A percentile compares a stretch with the other conserved stretches of the same genome.
Evolutionary conservation across 1,284 basidiomycete genomes (phyloP).

Genomic region (Ceratobasidium sp.): DNA sequence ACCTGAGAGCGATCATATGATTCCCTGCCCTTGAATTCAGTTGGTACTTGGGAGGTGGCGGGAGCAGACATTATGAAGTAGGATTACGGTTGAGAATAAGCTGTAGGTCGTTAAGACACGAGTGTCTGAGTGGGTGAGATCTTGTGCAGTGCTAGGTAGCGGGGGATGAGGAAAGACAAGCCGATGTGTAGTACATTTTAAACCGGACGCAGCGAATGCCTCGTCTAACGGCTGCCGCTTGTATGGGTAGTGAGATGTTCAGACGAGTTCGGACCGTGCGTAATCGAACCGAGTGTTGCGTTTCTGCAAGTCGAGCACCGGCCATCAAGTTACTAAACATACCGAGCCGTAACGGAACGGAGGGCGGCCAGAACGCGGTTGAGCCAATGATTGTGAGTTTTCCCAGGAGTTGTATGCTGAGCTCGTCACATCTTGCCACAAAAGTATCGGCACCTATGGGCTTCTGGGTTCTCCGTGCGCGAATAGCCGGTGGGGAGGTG

Average conservation of each 20-base stretch:
- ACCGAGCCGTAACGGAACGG: background rate
- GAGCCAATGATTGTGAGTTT: constrained; percentile 10
- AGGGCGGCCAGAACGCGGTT: constrained; percentile 39
- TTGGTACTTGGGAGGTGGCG: constrained; percentile 7
- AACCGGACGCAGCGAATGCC: constrained; percentile 1
- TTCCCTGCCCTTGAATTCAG: constrained; percentile 34
- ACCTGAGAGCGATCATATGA: constrained; percentile 38
- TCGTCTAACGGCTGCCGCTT: constrained; percentile 7
- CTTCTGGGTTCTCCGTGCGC: constrained; percentile 2
- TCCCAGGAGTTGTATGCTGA: constrained; percentile 35
- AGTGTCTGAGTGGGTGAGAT: background rate
- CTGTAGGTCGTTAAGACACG: constrained; percentile 17
- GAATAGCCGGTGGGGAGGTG: constrained; percentile 13
- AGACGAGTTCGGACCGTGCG: constrained; percentile 43
- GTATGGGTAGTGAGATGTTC: constrained; percentile 15
- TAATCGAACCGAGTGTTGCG: constrained; percentile 15
- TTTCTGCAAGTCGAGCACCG: constrained; percentile 29
- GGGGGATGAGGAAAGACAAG: constrained; percentile 37
- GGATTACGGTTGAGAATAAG: constrained; percentile 28
- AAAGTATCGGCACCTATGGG: constrained; percentile 8
- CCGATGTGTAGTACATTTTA: constrained; percentile 22
- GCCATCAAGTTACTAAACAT: constrained; percentile 10
- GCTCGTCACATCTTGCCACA: constrained; percentile 21
- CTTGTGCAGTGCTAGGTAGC: constrained; percentile 14
- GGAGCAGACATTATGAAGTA: constrained; percentile 33